Conservation (phyloP, 352 stramenopile species). For the Phytophthora cactorum region DNA sequence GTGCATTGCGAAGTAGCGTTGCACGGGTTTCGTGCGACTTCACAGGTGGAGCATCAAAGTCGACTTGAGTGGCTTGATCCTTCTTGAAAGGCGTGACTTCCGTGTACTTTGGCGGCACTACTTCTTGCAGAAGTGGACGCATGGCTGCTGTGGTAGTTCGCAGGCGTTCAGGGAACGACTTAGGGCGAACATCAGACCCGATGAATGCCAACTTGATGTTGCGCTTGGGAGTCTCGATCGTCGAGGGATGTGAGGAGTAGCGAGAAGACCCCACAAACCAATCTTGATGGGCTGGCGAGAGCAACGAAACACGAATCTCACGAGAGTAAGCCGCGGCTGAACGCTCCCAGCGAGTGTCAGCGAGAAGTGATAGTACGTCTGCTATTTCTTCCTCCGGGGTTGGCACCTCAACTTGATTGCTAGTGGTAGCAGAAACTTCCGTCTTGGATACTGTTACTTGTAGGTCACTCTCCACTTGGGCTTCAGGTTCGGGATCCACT, state of each 20-base stretch:
- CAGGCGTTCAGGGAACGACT: slow-evolving; percentile 36
- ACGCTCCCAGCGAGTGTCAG: slow-evolving; percentile 18
- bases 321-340: slow-evolving; percentile 25
- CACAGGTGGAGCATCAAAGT: slow-evolving; percentile 14
- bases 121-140: not conserved
- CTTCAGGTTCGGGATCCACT: slow-evolving; percentile 36
- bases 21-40: slow-evolving; percentile 2
- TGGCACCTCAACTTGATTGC: not conserved
- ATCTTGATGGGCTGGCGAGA: slow-evolving; percentile 44
- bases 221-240: slow-evolving; percentile 4
- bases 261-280: slow-evolving; percentile 7
- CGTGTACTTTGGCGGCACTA: slow-evolving; percentile 23
- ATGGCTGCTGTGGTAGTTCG: slow-evolving; percentile 26
- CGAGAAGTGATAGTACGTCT: slow-evolving; percentile 37
- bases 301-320: slow-evolving; percentile 42
- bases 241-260: slow-evolving; percentile 2
- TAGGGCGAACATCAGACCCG: not conserved
- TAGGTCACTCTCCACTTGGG: slow-evolving; percentile 29
- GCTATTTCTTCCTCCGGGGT: slow-evolving; percentile 11
- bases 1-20: slow-evolving; percentile 32
- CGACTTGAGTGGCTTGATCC: slow-evolving; percentile 25
- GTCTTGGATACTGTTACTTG: slow-evolving; percentile 11
- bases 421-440: not conserved
- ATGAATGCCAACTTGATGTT: slow-evolving; percentile 41
- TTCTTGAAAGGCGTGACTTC: slow-evolving; percentile 31